Percentiles rank a stretch among this genome's conserved stretches.
Conservation (phyloP, 139 green algal genomes). For the Chlorella sp. region DNA sequence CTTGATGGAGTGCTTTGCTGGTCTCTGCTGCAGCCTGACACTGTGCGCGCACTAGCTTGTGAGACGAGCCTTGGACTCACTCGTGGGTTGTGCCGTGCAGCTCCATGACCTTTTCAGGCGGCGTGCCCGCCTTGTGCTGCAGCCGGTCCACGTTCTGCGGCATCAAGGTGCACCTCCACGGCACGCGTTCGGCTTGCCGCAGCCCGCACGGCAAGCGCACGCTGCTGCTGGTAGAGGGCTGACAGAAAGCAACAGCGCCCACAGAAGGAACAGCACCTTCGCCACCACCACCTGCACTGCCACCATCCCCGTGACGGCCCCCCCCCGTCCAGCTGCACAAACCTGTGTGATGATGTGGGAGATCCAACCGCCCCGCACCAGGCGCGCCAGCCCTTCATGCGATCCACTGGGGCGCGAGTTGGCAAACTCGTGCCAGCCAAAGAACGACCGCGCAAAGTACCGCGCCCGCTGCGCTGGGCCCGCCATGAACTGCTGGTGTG, state of each 20-base stretch:
- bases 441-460: conserved; percentile 87
- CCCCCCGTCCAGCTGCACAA: not conserved
- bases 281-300: not conserved
- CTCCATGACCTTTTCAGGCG: conserved; percentile 61
- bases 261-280: not conserved
- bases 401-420: conserved; percentile 53
- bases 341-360: conserved; percentile 65
- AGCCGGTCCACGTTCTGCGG: conserved; percentile 93
- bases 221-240: too few species aligned
- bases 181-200: too few species aligned
- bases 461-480: conserved; percentile 41
- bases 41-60: too few species aligned
- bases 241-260: not conserved
- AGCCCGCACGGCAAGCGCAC: too few species aligned
- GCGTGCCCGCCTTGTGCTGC: conserved; percentile 60
- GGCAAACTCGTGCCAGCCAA: conserved; percentile 79
- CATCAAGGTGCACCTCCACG: too few species aligned
- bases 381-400: conserved; percentile 56
- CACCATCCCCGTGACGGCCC: too few species aligned
- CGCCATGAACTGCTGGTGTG: conserved; percentile 88
- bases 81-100: conserved; percentile 91
- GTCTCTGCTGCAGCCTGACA: not conserved
- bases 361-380: conserved; percentile 60
- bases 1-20: too few species aligned
- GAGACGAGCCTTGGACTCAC: conserved; percentile 30